These are phyloP conservation scores for Talaromyces sp. DNA, from an alignment of 2,329 filamentous ascomycete species.

Conservation along the genomic window DNA sequence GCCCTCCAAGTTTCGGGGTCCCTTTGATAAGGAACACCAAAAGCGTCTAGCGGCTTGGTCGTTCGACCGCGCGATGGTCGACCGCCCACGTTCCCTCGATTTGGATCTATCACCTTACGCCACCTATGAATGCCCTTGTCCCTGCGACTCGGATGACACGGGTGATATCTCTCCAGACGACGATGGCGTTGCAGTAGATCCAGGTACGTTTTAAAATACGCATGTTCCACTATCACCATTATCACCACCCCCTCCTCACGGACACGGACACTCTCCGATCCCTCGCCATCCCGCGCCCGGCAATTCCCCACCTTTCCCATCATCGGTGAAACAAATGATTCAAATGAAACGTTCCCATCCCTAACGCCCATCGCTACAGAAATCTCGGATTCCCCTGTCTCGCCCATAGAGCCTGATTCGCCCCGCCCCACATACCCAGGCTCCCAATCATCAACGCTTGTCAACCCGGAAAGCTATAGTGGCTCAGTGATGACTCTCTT, in stretches of 20 bases:
- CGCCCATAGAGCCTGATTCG: conserved; percentile 25
- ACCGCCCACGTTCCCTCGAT: conserved; percentile 39
- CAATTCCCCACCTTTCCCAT: neutral
- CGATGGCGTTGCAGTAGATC: conserved; percentile 26
- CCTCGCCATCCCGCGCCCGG: neutral
- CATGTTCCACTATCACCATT: neutral
- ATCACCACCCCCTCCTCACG: neutral
- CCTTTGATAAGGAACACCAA: conserved; percentile 50
- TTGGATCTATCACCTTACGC: conserved; percentile 43
- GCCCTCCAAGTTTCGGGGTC: conserved; percentile 52
- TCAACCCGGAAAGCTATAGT: conserved; percentile 38
- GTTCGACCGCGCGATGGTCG: conserved; percentile 40
- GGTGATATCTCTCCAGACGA: conserved; percentile 24
- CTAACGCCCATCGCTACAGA: conserved; percentile 13
- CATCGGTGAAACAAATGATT: neutral
- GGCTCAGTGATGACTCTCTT: conserved; percentile 40
- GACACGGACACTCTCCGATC: neutral
- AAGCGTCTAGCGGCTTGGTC: conserved; percentile 48
- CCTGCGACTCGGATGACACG: conserved; percentile 26
- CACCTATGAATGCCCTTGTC: conserved; percentile 28
- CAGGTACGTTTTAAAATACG: conserved; percentile 18
- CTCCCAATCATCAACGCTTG: conserved; percentile 41
- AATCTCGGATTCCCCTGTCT: conserved; percentile 14
- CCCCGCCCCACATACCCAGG: conserved; percentile 31
- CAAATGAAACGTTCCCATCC: neutral